Base-by-base conservation (phyloP, 495 filamentous ascomycete genomes). In the Geopyxis carbonaria region DNA sequence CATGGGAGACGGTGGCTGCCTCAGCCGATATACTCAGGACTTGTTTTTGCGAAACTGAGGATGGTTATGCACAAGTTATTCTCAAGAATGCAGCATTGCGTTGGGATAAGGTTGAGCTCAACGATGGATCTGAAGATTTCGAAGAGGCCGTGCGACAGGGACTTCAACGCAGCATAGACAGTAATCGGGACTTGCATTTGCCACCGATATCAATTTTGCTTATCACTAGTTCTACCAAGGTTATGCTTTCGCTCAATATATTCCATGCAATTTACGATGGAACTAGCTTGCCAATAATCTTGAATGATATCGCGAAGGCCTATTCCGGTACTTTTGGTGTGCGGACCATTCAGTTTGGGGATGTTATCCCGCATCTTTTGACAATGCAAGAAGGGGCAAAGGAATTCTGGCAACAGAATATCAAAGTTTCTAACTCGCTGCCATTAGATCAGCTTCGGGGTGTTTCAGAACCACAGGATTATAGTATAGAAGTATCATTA, bases 241-340 rank as follows among this genome's bases (percentile, higher is more conserved):
- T 45, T 3, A 43, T 68, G 0, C 57, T 87, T 22, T 59, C 59
- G 14, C 50, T 89, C 20, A 66, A 74, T 29, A 72, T 89, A 0
- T 87, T 89, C 57, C 87, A 95, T 51, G 81, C 72, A 4, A 59
- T 94, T 0, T 95, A 94, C 48, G 87, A 95, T 60, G 86, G 78
- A 1, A 78, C 70, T 48, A 87, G 81, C 38, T 64, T 92, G 20
- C 55, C 66, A 0, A 59, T 85, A 19, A 53, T 93, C 0, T 58
- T 93, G 11, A 58, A 65, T 4, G 58, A 64, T 16, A 61, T 85
- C 22, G 59, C 59, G 11, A 40, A 44, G 4, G 53, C 54, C 22
- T 72, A 72, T 37, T 34, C 34, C 6, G 30, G 38, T 10, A 40
- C 29, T 11, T 44, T 48, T 28, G 27, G 39, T 6, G 31, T 42